Evolutionary conservation across 2,329 filamentous ascomycete species (phyloP).

Genomic region (Hypoxylon sp.): DNA sequence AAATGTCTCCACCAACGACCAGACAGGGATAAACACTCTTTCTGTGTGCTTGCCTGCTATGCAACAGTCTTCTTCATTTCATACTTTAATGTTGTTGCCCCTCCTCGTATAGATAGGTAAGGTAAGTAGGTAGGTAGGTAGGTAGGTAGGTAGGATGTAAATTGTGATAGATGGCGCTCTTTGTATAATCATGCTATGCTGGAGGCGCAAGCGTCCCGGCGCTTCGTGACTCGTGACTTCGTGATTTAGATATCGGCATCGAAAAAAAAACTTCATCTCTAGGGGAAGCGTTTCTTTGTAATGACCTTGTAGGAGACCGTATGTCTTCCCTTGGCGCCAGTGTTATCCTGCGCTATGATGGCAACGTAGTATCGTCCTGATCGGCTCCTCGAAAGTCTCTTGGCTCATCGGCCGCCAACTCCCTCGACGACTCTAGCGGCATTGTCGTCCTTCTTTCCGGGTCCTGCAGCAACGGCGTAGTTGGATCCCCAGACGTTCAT

Average conservation of each 20-base stretch:
- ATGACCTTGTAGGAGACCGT: slow-evolving; percentile 1
- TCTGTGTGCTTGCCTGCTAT: slow-evolving; percentile 28
- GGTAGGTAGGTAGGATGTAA: background rate
- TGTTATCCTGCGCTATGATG: slow-evolving; percentile 8
- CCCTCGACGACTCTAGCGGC: slow-evolving; percentile 42
- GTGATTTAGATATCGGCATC: slow-evolving; percentile 21
- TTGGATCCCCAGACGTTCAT: slow-evolving; percentile 45
- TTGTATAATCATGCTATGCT: slow-evolving; percentile 19
- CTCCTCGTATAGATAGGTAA: slow-evolving; percentile 8
- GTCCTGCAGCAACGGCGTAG: slow-evolving; percentile 45
- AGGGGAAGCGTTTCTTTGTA: slow-evolving; percentile 1
- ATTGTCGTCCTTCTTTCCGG: slow-evolving; percentile 44
- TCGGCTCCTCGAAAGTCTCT: background rate
- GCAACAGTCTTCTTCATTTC: slow-evolving; percentile 31
- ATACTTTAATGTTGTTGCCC: slow-evolving; percentile 8
- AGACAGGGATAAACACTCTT: slow-evolving; percentile 12
- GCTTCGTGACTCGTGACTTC: slow-evolving; percentile 36
- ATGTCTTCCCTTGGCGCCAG: slow-evolving; percentile 11
- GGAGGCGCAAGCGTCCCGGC: slow-evolving; percentile 18
- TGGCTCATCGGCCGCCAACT: slow-evolving; percentile 43
- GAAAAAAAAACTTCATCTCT: slow-evolving; percentile 13
- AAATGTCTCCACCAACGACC: slow-evolving; percentile 19
- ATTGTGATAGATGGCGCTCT: slow-evolving; percentile 21
- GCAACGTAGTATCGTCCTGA: slow-evolving; percentile 17
- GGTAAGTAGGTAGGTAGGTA: background rate